Evolutionary conservation across 140 eudicot genomes (phyloP).

Genomic region (Stevia rebaudiana): DNA sequence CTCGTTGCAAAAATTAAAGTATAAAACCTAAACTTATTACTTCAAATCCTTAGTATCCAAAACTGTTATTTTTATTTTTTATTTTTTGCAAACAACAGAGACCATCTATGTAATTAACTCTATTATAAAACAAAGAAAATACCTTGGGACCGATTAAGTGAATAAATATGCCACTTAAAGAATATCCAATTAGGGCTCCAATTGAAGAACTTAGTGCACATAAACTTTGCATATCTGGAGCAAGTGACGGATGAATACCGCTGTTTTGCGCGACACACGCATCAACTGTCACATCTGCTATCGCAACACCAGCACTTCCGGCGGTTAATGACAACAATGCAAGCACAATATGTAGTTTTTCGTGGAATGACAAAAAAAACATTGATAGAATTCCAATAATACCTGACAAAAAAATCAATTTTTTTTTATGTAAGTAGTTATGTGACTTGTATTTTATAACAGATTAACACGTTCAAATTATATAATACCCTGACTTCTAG

Average conservation of each 20-base stretch:
- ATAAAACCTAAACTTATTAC: too few species aligned
- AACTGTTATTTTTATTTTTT: too few species aligned
- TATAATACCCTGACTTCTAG: not conserved
- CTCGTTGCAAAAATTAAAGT: too few species aligned
- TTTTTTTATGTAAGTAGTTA: not conserved
- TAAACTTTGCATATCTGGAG: slow-evolving; percentile 92
- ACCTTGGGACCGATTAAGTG: slow-evolving; percentile 91
- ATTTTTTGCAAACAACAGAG: too few species aligned
- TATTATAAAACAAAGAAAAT: too few species aligned
- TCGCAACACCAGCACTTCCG: slow-evolving; percentile 87
- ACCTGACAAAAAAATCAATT: slow-evolving; percentile 39
- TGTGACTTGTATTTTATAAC: not conserved
- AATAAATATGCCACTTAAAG: slow-evolving; percentile 80
- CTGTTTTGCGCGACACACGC: slow-evolving; percentile 92
- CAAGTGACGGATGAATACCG: slow-evolving; percentile 60
- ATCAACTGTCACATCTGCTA: slow-evolving; percentile 94
- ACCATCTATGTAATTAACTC: too few species aligned
- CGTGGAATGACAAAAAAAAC: slow-evolving; percentile 70
- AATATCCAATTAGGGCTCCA: slow-evolving; percentile 73
- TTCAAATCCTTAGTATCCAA: too few species aligned
- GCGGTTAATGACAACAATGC: slow-evolving; percentile 61
- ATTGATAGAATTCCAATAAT: slow-evolving; percentile 58
- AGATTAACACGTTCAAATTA: not conserved
- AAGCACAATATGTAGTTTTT: slow-evolving; percentile 52
- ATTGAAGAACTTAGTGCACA: slow-evolving; percentile 71